Conservation (phyloP, 805 yeast genomes). For the Ogataea wickerhamii region DNA sequence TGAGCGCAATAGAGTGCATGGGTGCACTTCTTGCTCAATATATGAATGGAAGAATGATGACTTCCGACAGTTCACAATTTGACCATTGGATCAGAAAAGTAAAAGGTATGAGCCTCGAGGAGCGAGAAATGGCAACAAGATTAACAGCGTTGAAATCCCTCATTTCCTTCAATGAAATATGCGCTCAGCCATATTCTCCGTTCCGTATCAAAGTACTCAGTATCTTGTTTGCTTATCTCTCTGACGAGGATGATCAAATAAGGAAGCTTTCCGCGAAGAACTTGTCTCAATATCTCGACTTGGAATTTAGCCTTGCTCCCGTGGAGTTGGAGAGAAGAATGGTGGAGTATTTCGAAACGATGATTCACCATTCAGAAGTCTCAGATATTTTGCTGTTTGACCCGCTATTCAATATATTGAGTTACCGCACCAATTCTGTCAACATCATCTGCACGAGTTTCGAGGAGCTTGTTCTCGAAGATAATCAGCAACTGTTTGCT, state of each 20-base stretch:
- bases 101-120: conserved; percentile 36
- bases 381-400: conserved; percentile 3
- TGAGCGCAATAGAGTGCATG: conserved; percentile 8
- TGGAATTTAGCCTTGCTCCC: conserved; percentile 28
- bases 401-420: conserved; percentile 1
- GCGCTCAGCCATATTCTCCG: background rate
- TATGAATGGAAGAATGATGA: background rate
- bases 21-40: conserved; percentile 9
- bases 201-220: conserved; percentile 10
- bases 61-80: conserved; percentile 10
- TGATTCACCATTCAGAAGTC: background rate
- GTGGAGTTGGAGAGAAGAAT: conserved; percentile 31
- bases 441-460: conserved; percentile 2
- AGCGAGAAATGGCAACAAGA: conserved; percentile 42
- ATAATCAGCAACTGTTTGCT: conserved; percentile 46
- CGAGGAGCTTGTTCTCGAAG: conserved; percentile 17
- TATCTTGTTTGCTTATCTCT: conserved; percentile 37
- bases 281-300: conserved; percentile 32
- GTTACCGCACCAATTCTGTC: background rate
- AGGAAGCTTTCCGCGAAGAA: conserved; percentile 45
- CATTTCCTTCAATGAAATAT: conserved; percentile 27
- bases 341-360: conserved; percentile 8
- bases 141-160: conserved; percentile 44
- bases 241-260: conserved; percentile 67
- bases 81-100: conserved; percentile 30